Conservation (phyloP, 768 basidiomycete species). For the Xerocomellus chrysenteron region DNA sequence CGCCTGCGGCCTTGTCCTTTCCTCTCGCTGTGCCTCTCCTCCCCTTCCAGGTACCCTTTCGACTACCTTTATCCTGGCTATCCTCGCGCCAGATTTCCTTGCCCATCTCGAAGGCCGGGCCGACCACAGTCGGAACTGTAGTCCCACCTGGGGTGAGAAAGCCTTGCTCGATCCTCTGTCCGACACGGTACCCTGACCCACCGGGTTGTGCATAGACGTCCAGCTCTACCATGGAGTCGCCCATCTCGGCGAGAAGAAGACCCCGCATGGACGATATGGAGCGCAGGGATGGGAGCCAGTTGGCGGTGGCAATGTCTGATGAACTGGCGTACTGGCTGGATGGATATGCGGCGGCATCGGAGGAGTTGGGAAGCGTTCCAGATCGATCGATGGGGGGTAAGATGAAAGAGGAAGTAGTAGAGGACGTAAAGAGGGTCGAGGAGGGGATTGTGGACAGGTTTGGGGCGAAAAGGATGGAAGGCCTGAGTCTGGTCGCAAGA, state of each 20-base stretch:
- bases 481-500: conserved; percentile 6
- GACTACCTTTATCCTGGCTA: background rate
- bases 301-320: conserved; percentile 3
- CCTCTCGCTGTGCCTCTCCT: conserved; percentile 7
- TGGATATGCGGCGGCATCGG: conserved; percentile 22
- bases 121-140: conserved; percentile 12
- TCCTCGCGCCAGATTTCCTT: conserved; percentile 25
- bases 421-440: conserved; percentile 23
- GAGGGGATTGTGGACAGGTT: conserved; percentile 30
- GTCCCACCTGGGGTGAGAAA: conserved; percentile 32
- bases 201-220: conserved; percentile 35
- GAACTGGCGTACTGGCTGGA: conserved; percentile 3
- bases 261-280: conserved; percentile 46
- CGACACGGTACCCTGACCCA: conserved; percentile 40
- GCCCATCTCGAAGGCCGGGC: conserved; percentile 15
- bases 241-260: conserved; percentile 46
- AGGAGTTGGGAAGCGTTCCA: conserved; percentile 8
- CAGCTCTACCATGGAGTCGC: conserved; percentile 47
- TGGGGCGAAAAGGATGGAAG: conserved; percentile 18
- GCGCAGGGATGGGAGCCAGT: conserved; percentile 29
- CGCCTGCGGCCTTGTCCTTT: conserved; percentile 7
- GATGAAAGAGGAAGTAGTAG: conserved; percentile 26
- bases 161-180: conserved; percentile 38
- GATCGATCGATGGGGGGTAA: conserved; percentile 15
- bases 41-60: conserved; percentile 18